Evolutionary conservation across 176 grass and related monocot species (phyloP).

Genomic region (Chrysopogon serrulatus): DNA sequence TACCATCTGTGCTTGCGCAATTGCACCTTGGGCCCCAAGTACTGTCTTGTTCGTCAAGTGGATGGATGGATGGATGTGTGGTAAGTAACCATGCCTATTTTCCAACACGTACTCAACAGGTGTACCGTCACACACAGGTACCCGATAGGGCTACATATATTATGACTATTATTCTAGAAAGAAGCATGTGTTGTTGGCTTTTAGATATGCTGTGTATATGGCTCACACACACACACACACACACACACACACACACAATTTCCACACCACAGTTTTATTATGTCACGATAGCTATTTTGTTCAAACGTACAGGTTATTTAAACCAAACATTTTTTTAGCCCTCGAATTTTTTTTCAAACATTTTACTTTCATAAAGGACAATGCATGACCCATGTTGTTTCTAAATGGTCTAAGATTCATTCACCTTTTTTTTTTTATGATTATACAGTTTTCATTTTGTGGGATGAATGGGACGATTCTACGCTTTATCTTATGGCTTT

Average conservation of each 20-base stretch:
- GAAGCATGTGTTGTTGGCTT: background rate
- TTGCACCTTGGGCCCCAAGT: slow-evolving; percentile 22
- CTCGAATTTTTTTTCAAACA: no score
- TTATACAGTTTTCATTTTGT: no score
- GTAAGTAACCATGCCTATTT: slow-evolving; percentile 3
- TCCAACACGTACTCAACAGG: background rate
- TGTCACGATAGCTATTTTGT: background rate
- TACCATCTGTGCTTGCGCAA: background rate
- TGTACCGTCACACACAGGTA: background rate
- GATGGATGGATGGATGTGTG: background rate
- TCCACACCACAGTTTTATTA: background rate
- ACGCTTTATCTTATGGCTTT: no score
- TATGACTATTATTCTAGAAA: background rate
- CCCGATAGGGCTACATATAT: background rate
- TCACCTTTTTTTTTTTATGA: no score
- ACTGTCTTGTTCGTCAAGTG: background rate
- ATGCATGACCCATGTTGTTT: no score
- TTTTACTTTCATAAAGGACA: no score
- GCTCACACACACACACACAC: no score
- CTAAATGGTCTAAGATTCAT: no score
- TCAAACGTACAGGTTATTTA: background rate
- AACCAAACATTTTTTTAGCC: background rate
- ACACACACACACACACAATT: no score
- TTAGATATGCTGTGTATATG: background rate
- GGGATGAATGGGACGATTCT: no score